phyloP scores from a whole-genome alignment of 371 early-diverging fungal species.

The Rhizopus delemar region DNA sequence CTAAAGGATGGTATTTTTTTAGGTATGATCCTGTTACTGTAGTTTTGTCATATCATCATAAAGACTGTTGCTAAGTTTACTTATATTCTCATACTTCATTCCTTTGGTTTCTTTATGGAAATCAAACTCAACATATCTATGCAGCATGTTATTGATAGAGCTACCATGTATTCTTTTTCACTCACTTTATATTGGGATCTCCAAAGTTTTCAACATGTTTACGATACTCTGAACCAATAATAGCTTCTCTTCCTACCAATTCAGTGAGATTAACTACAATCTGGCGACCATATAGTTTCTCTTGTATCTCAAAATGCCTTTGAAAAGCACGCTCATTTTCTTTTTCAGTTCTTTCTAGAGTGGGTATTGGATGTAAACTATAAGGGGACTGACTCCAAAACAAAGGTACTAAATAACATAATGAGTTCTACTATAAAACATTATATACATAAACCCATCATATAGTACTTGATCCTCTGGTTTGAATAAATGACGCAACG shows the following conservation, averaged over 20 bases:
- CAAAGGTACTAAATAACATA: constrained; percentile 47
- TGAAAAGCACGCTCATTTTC: constrained; percentile 53
- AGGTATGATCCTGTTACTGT: constrained; percentile 31
- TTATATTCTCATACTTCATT: constrained; percentile 57
- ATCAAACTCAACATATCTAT: constrained; percentile 89
- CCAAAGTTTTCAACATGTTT: constrained; percentile 43
- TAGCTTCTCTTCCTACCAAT: constrained; percentile 53
- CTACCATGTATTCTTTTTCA: constrained; percentile 6
- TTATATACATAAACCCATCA: neutral
- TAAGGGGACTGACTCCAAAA: constrained; percentile 76
- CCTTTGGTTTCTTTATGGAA: constrained; percentile 77
- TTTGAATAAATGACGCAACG: constrained; percentile 66
- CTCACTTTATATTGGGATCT: constrained; percentile 50
- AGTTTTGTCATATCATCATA: constrained; percentile 44
- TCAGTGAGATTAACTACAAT: constrained; percentile 84
- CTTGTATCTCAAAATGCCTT: constrained; percentile 73
- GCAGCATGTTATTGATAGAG: neutral
- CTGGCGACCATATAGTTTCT: constrained; percentile 69
- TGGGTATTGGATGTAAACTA: constrained; percentile 65
- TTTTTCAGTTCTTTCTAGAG: constrained; percentile 55
- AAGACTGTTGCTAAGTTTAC: constrained; percentile 45
- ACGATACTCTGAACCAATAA: constrained; percentile 54
- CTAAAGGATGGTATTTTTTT: neutral
- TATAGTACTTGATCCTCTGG: constrained; percentile 60
- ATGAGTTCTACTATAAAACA: neutral